Base-by-base conservation (phyloP, 306 rosid genomes). In the Vachellia collinsii region DNA sequence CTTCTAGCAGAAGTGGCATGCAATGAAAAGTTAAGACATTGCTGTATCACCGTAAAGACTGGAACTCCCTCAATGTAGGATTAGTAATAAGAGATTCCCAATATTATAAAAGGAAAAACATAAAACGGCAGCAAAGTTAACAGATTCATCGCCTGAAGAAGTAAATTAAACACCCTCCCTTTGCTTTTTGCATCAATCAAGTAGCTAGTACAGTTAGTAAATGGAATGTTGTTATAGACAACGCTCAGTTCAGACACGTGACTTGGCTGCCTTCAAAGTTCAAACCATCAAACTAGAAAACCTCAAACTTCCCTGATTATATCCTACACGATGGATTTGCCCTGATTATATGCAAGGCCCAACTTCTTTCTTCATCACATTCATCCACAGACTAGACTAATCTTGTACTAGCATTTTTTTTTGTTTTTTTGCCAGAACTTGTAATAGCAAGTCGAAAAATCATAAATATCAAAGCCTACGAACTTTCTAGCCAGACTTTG, bases 401-500 rank as follows among this genome's bases (percentile, higher is more conserved):
- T 41, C 38, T 10, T 63, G 14, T 34, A 12, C 4, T 3, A 0
- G 1, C 25, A 17, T 6, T 17, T 6, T 51, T 17, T 17, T 5
- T 4, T 19, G 59, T 51, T 17, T 17, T 5, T 4, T 19, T 22
- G 34, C 59, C 59, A 51, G n/a, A 44, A 51, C 22, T 51, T 51
- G 58, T 16, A 17, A 50, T 17, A 16, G n/a, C 19, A 16, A 50
- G 38, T 38, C 23, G 39, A 59, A 20, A 74, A 78, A 61, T 25
- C 70, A 41, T 69, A 59, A 79, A 44, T 7, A 25, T 53, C 75
- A 75, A 61, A 17, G 51, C 29, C 59, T 51, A 50, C 10, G 53
- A 75, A 48, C 54, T 70, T 42, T 11, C 39, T 11, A n/a, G 17
- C 50, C 23, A 8, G 68, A 70, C 82, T 70, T 62, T 63, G 50